phyloP scores from a whole-genome alignment of 2,329 filamentous ascomycete species.

The Trichoderma koningii region DNA sequence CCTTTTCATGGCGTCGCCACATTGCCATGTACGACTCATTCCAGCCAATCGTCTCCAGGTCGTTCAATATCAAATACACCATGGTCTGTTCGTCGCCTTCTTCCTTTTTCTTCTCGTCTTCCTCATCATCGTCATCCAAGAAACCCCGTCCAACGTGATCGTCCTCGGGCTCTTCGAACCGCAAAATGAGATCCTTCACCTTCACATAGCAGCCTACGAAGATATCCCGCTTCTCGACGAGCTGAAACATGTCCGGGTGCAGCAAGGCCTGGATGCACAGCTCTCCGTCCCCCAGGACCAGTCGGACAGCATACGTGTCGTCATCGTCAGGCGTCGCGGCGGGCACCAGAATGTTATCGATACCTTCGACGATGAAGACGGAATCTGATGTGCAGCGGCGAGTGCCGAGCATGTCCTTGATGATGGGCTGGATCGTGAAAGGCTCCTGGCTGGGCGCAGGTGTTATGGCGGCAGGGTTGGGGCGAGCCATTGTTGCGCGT shows the following conservation, averaged over 20 bases:
- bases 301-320: conserved; percentile 48
- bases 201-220: conserved; percentile 52
- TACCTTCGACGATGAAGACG: conserved; percentile 52
- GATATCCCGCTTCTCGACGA: conserved; percentile 51
- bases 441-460: conserved; percentile 31
- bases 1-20: conserved; percentile 27
- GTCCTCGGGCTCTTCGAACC: conserved; percentile 17
- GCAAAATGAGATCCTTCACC: conserved; percentile 46
- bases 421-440: conserved; percentile 44
- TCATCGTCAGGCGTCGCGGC: conserved; percentile 34
- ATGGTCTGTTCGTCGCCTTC: conserved; percentile 34
- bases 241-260: conserved; percentile 48
- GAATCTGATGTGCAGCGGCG: conserved; percentile 51
- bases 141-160: neutral
- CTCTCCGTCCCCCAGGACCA: conserved; percentile 56
- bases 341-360: conserved; percentile 43
- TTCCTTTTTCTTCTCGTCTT: conserved; percentile 10
- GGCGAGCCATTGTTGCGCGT: conserved; percentile 32
- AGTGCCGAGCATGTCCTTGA: conserved; percentile 53
- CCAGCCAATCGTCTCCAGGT: conserved; percentile 52
- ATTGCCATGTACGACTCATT: conserved; percentile 44
- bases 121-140: neutral
- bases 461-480: conserved; percentile 37
- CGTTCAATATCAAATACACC: conserved; percentile 50
- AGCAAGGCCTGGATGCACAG: conserved; percentile 58